Percentiles rank a stretch among this genome's conserved stretches.
Conservation (phyloP, 495 filamentous ascomycete species). For the Niebla homalea region DNA sequence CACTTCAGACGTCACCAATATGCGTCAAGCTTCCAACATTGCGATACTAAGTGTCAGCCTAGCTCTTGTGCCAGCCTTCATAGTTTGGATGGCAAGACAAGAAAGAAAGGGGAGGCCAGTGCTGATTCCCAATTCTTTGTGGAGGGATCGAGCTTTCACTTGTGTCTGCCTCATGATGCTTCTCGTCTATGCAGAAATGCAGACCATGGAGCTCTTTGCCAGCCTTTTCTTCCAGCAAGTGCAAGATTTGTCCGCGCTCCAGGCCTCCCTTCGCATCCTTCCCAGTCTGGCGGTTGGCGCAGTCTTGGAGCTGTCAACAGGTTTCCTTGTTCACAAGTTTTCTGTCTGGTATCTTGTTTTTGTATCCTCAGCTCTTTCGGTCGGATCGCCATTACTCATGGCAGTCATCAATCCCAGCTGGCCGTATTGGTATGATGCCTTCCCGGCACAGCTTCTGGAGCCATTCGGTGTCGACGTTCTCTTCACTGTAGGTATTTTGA, state of each 20-base stretch:
- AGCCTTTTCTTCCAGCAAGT: slow-evolving; percentile 35
- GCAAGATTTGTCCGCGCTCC: slow-evolving; percentile 27
- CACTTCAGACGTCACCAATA: slow-evolving; percentile 25
- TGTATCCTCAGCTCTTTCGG: slow-evolving; percentile 29
- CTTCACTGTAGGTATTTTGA: slow-evolving; percentile 43
- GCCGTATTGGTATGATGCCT: slow-evolving; percentile 45
- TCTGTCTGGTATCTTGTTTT: slow-evolving; percentile 34
- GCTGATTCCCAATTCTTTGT: slow-evolving; percentile 42
- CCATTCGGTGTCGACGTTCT: slow-evolving; percentile 43
- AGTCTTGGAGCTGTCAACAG: slow-evolving; percentile 40
- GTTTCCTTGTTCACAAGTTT: slow-evolving; percentile 41
- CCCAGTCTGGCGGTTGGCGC: slow-evolving; percentile 41
- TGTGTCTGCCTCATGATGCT: slow-evolving; percentile 38
- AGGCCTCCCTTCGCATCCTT: slow-evolving; percentile 40
- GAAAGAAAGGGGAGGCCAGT: slow-evolving; percentile 29
- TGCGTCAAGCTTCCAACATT: slow-evolving; percentile 26
- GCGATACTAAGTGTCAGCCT: slow-evolving; percentile 26
- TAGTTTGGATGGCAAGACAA: slow-evolving; percentile 32
- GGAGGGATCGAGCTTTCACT: slow-evolving; percentile 37
- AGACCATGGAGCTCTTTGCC: slow-evolving; percentile 35
- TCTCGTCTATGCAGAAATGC: slow-evolving; percentile 34
- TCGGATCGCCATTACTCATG: slow-evolving; percentile 41
- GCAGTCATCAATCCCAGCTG: slow-evolving; percentile 28
- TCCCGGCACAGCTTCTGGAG: slow-evolving; percentile 36
- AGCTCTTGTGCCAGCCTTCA: slow-evolving; percentile 31